Conservation (phyloP, 2,329 filamentous ascomycete species). For the Dichotomopilus funicola region DNA sequence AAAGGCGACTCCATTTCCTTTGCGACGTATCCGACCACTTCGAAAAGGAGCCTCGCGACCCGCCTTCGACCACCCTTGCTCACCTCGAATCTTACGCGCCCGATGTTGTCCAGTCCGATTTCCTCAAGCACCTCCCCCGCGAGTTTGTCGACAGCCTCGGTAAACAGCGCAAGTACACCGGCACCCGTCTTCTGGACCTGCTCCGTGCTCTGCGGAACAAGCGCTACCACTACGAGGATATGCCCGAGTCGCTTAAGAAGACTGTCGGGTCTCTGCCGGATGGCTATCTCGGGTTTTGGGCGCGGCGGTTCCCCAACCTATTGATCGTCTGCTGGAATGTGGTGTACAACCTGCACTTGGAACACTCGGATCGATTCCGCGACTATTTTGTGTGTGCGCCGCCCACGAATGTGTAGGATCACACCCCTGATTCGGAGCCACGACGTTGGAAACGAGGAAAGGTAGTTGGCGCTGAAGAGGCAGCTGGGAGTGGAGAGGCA, state of each 20-base stretch:
- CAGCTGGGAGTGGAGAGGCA: too few relatives aligned
- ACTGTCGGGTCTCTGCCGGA: conserved; percentile 67
- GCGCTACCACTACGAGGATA: conserved; percentile 95
- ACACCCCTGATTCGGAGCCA: too few relatives aligned
- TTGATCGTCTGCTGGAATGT: conserved; percentile 74
- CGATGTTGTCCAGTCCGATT: conserved; percentile 61
- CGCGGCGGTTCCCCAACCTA: conserved; percentile 67
- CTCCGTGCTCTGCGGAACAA: conserved; percentile 89
- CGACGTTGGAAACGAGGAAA: too few relatives aligned
- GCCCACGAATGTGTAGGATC: conserved; percentile 17
- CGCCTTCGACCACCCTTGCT: conserved; percentile 61
- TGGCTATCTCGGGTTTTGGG: conserved; percentile 82
- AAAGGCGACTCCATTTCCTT: conserved; percentile 86
- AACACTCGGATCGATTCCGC: conserved; percentile 58
- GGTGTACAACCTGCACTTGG: conserved; percentile 59
- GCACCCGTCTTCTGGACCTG: conserved; percentile 74
- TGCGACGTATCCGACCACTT: conserved; percentile 96
- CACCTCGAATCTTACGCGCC: conserved; percentile 50
- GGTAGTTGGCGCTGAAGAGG: too few relatives aligned
- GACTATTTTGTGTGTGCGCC: conserved; percentile 59
- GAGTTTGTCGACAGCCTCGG: conserved; percentile 84
- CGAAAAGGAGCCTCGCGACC: conserved; percentile 83
- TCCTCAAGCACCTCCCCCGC: conserved; percentile 66
- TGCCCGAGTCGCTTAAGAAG: conserved; percentile 69
- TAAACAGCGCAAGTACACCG: conserved; percentile 93